Conservation (phyloP, 176 grass and related monocot species). For the Raddia distichophylla region DNA sequence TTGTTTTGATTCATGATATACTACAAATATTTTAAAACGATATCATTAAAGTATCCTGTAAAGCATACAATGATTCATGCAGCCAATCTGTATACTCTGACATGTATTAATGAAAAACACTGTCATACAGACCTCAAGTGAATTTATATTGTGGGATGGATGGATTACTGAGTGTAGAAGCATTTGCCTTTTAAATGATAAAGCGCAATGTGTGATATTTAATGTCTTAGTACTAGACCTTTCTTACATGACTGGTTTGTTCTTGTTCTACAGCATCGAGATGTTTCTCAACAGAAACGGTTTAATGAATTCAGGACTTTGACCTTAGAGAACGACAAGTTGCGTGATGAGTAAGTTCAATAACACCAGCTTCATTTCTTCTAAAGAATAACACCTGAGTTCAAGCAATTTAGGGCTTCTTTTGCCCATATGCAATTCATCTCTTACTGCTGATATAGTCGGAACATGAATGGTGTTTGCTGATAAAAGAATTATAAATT, state of each 20-base stretch:
- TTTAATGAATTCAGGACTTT: slow-evolving; percentile 55
- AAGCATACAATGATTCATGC: background rate
- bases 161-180: background rate
- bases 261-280: slow-evolving; percentile 20
- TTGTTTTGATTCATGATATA: background rate
- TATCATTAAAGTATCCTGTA: background rate
- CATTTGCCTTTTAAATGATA: slow-evolving; percentile 19
- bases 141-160: too few species aligned
- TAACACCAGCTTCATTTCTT: slow-evolving; percentile 24
- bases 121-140: too few species aligned
- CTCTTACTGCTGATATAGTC: slow-evolving; percentile 23
- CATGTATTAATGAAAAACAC: too few species aligned
- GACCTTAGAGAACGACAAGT: slow-evolving; percentile 70
- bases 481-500: slow-evolving; percentile 11
- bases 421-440: slow-evolving; percentile 5
- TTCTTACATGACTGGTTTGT: slow-evolving; percentile 24
- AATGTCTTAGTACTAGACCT: slow-evolving; percentile 22
- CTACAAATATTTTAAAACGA: background rate
- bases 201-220: background rate
- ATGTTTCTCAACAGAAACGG: slow-evolving; percentile 52
- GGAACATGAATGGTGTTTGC: slow-evolving; percentile 23
- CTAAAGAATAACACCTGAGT: slow-evolving; percentile 9
- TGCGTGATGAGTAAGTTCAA: slow-evolving; percentile 67
- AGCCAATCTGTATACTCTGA: too few species aligned
- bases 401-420: background rate